Base-by-base conservation (phyloP, 257 asterid species). In the Thymus mandschuricus region DNA sequence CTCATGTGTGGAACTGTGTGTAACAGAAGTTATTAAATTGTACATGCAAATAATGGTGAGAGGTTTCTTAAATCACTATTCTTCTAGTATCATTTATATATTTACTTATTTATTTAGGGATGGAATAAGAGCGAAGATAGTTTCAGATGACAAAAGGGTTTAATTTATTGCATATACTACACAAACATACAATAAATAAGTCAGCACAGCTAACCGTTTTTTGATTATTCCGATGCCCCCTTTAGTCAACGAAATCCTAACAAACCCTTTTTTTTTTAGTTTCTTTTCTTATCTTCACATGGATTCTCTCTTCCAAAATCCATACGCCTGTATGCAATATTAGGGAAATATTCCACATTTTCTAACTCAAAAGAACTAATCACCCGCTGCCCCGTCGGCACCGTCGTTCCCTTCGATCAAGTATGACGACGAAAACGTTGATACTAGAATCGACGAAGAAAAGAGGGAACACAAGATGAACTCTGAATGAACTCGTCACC, bases 221-320 rank as follows among this genome's bases (percentile, higher is more conserved):
- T 64, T 82, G 87, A 91, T 85, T 86, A 85, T 86, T 86, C 87
- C 84, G 41, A 72, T 78, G 85, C 70, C 56, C 73, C 49, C 68
- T 73, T 21, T 79, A 79, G 93, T 88, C 96, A 90, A 90, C 94
- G 55, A 83, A 78, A 88, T 90, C 94, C 86, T 84, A 90, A 90
- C 96, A 90, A 90, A 86, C 94, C 73, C 48, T 64, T 71, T 52
- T 51, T 6, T n/a, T n/a, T 51, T 60, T 59, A 69, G 55, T 65
- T 50, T 58, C 62, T 69, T 50, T 64, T 52, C 71, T 75, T 77
- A 76, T 79, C 86, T 72, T 81, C 89, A 81, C 87, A 86, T 35
- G 40, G 5, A 35, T 35, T 35, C 40, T 35, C 40, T 5, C 40
- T 1, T 3, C 40, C 5, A 3, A 35, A 35, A 35, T 35, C 3